Evolutionary conservation across 2,329 filamentous ascomycete species (phyloP), one percentile per base, ranked within the genome.

Genomic region (Colletotrichum salicis): DNA sequence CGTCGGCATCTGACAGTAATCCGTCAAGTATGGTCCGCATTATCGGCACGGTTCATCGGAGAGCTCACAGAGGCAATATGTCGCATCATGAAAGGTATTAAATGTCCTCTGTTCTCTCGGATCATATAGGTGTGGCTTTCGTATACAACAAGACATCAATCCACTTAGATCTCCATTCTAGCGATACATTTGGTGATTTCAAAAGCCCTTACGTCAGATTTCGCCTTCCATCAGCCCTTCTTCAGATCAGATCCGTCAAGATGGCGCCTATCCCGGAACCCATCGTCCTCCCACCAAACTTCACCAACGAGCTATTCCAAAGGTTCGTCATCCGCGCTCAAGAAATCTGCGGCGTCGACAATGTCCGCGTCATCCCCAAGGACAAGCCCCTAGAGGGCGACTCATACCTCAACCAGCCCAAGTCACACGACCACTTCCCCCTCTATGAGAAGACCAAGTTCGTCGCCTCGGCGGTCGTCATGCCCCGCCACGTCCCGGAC

Each of bases 401-500:
- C 60, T 63, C 64, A 22, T 75, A 75, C 64, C 70, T 70, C 5
- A 69, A 76, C 52, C 75, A 75, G 56, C 75, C 70, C 11, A 72
- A 80, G 59, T 76, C 76, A 1, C 82, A 84, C 70, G 81, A 84
- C 63, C 79, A 80, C 75, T 79, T 80, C 72, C 75, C 82, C 67
- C 73, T 87, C 33, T 73, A 83, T 41, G 81, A 83, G 22, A 79
- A 84, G 67, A 81, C 84, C 6, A 82, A 84, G 61, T 82, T 87
- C 64, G 78, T 86, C 48, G 78, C 79, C 64, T 84, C 81, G 11
- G 82, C 82, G 6, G 78, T 84, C 7, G 78, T 84, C 35, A 69
- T 71, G 1, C 77, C 77, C 4, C 73, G 77, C 5, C 76, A 79
- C 31, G 82, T 83, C 5, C 11, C 78, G 52, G 85, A 88, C 62